These are phyloP conservation scores for Larix sibirica DNA, from an alignment of 83 land plant species.

Conservation along the genomic window DNA sequence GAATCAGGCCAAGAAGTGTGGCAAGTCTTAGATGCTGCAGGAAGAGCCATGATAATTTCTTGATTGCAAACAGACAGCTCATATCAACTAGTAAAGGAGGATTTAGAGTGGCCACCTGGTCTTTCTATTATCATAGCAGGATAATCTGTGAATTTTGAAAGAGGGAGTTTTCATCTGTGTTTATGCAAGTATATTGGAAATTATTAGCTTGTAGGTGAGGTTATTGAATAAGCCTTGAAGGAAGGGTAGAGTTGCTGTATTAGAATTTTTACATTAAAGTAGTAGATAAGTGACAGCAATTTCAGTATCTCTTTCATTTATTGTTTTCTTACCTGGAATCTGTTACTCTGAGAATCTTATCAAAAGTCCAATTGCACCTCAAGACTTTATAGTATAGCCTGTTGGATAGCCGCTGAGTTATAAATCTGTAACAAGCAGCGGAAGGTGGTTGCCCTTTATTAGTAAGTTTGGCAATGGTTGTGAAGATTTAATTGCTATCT, in stretches of 20 bases:
- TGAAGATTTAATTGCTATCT: not conserved
- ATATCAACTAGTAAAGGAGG: not conserved
- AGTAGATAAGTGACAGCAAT: not conserved
- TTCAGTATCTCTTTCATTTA: not conserved
- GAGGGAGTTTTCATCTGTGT: not conserved
- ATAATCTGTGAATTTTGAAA: not conserved
- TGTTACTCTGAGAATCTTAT: not conserved
- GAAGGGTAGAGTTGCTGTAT: not conserved
- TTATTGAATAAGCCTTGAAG: not conserved
- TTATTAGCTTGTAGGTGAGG: not conserved
- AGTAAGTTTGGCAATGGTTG: no score
- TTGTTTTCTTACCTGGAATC: not conserved
- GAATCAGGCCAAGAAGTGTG: slow-evolving; percentile 56
- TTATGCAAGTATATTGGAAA: not conserved
- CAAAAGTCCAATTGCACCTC: not conserved
- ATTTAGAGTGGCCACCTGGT: not conserved
- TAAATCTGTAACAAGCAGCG: not conserved
- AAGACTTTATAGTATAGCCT: not conserved
- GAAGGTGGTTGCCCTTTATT: not conserved
- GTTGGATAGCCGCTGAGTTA: not conserved
- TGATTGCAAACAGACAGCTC: not conserved
- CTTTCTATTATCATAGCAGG: not conserved
- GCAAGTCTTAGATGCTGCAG: slow-evolving; percentile 40
- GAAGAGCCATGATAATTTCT: not conserved
- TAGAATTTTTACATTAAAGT: not conserved